Conservation (phyloP, 257 asterid species). For the Echium plantagineum region DNA sequence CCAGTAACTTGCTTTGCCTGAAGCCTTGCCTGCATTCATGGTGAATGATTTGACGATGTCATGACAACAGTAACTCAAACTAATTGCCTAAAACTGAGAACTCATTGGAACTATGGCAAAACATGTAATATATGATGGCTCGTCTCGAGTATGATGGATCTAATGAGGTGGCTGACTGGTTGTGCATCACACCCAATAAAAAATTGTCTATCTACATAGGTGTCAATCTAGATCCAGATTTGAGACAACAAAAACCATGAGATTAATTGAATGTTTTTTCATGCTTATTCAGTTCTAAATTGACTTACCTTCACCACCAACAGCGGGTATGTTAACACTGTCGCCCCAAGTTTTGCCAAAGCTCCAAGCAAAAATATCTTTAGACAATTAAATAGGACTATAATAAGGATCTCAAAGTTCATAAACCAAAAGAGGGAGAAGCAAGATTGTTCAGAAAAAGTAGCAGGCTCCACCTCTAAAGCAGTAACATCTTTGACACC, state of each 20-base stretch:
- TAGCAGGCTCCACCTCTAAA: conserved; percentile 48
- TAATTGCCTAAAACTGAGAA: background rate
- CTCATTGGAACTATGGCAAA: background rate
- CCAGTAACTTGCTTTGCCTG: conserved; percentile 69
- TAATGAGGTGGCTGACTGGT: background rate
- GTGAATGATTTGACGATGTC: background rate
- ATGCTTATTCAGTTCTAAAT: background rate
- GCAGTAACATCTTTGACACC: conserved; percentile 55
- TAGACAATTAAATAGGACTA: background rate
- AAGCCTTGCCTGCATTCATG: conserved; percentile 73
- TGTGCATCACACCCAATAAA: background rate
- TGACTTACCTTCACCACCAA: conserved; percentile 75
- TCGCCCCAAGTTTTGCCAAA: conserved; percentile 96
- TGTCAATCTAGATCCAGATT: background rate
- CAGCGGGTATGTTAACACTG: conserved; percentile 89
- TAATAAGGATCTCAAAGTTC: background rate
- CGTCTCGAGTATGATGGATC: background rate
- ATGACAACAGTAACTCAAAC: conserved; percentile 6
- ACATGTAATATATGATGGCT: background rate
- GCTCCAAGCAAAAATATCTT: conserved; percentile 96
- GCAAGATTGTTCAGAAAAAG: conserved; percentile 7
- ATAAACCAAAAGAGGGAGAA: background rate
- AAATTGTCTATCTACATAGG: background rate
- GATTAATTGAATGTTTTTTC: background rate
- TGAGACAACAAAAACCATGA: background rate